Percentiles rank a stretch among this genome's conserved stretches.
phyloP scores from a whole-genome alignment of 352 stramenopile species.

The Globisporangium parvum region DNA sequence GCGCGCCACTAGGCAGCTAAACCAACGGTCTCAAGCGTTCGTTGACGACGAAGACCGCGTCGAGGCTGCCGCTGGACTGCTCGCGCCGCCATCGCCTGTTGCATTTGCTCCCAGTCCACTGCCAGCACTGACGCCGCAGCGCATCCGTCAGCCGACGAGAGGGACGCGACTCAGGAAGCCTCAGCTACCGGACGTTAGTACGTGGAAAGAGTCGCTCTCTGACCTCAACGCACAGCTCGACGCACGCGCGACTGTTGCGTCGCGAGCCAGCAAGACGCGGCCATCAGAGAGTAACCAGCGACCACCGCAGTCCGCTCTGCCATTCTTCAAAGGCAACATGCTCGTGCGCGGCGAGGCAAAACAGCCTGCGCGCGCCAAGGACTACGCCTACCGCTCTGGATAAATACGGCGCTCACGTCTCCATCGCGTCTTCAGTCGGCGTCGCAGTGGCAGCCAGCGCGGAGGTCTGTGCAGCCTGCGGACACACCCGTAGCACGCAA shows the following conservation, averaged over 20 bases:
- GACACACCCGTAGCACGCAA: not conserved
- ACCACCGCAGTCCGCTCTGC: conserved; percentile 21
- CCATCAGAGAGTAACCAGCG: conserved; percentile 18
- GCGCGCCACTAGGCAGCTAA: conserved; percentile 26
- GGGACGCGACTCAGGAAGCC: conserved; percentile 6
- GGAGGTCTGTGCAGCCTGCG: conserved; percentile 17
- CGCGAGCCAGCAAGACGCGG: not conserved
- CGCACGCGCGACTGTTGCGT: not conserved
- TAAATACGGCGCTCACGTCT: conserved; percentile 9
- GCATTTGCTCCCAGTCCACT: not conserved
- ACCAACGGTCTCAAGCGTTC: conserved; percentile 13
- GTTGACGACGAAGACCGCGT: conserved; percentile 21
- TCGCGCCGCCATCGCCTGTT: not conserved
- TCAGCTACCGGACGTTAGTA: conserved; percentile 1
- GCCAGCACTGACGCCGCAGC: conserved; percentile 6
- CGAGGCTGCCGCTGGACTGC: conserved; percentile 6
- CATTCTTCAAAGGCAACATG: conserved; percentile 73
- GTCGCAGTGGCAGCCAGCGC: not conserved
- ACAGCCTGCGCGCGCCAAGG: conserved; percentile 22
- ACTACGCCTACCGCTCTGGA: conserved; percentile 28
- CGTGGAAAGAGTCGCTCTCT: conserved; percentile 8
- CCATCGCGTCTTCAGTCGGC: conserved; percentile 9
- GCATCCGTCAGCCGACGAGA: conserved; percentile 13
- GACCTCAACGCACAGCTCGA: not conserved
- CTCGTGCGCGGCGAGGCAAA: conserved; percentile 47